These are phyloP conservation scores for Verticillium albo-atrum DNA, from an alignment of 2,329 filamentous ascomycete species.

Conservation along the genomic window DNA sequence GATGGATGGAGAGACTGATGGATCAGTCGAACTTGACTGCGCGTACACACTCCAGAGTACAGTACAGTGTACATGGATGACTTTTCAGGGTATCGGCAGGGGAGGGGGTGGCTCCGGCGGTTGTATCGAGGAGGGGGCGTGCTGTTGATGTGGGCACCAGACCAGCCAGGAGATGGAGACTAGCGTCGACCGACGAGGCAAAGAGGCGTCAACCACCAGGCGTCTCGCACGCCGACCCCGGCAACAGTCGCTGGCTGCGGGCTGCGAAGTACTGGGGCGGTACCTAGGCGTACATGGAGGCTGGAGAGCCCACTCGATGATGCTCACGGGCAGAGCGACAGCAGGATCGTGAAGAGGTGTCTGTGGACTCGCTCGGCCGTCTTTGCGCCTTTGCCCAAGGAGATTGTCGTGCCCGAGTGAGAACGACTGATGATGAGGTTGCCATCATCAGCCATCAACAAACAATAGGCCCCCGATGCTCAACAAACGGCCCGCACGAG, in stretches of 20 bases:
- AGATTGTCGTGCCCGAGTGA: too few species aligned
- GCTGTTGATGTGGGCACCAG: not conserved
- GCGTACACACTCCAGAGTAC: not conserved
- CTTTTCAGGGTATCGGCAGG: conserved; percentile 3
- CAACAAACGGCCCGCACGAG: not conserved
- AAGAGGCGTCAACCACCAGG: not conserved
- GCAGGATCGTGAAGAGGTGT: not conserved
- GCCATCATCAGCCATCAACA: too few species aligned
- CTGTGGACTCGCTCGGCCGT: not conserved
- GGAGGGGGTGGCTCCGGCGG: not conserved
- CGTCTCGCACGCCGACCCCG: not conserved
- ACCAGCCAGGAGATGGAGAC: not conserved
- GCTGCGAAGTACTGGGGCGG: not conserved
- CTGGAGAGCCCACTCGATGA: not conserved
- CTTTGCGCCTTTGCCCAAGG: too few species aligned
- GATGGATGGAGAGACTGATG: not conserved
- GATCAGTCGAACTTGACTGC: not conserved
- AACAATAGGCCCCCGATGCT: not conserved
- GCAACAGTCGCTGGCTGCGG: not conserved
- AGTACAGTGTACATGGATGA: not conserved
- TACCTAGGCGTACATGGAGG: not conserved
- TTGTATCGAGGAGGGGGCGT: conserved; percentile 1
- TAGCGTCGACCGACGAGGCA: not conserved
- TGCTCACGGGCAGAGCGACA: not conserved
- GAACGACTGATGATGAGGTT: not conserved